Percentiles rank a stretch among this genome's conserved stretches.
Evolutionary conservation across 768 basidiomycete genomes (phyloP).

Genomic region (Collybia sp.): DNA sequence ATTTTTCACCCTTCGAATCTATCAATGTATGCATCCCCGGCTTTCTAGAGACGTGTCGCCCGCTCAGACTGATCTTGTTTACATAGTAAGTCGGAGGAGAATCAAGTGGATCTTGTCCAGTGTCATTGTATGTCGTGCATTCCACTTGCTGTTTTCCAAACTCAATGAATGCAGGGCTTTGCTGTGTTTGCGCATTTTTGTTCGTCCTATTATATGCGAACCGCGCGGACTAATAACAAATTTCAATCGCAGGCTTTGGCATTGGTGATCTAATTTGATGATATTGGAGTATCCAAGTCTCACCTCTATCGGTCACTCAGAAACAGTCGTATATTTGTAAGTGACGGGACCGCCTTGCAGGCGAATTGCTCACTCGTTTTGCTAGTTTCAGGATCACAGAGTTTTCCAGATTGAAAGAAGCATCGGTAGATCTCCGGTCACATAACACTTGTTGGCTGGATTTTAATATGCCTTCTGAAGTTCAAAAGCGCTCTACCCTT

Average conservation of each 20-base stretch:
- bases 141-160: neutral
- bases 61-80: neutral
- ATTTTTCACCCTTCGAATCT: constrained; percentile 36
- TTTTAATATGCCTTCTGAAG: constrained; percentile 12
- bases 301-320: constrained; percentile 12
- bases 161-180: constrained; percentile 13
- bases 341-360: constrained; percentile 3
- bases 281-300: neutral
- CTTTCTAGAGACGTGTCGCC: neutral
- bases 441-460: neutral
- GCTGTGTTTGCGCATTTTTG: constrained; percentile 36
- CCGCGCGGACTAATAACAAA: neutral
- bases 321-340: constrained; percentile 33
- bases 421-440: constrained; percentile 21
- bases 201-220: constrained; percentile 14
- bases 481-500: constrained; percentile 36
- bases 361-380: neutral
- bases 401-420: constrained; percentile 28
- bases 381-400: constrained; percentile 33
- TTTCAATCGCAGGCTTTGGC: constrained; percentile 28
- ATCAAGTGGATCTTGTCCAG: constrained; percentile 31
- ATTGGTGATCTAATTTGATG: constrained; percentile 21
- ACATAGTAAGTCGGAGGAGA: constrained; percentile 28
- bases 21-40: constrained; percentile 23
- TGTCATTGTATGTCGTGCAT: constrained; percentile 21